A percentile compares a stretch with the other conserved stretches of the same genome.
Conservation (phyloP, 2,329 filamentous ascomycete genomes). For the Microcyclospora tardicrescens region DNA sequence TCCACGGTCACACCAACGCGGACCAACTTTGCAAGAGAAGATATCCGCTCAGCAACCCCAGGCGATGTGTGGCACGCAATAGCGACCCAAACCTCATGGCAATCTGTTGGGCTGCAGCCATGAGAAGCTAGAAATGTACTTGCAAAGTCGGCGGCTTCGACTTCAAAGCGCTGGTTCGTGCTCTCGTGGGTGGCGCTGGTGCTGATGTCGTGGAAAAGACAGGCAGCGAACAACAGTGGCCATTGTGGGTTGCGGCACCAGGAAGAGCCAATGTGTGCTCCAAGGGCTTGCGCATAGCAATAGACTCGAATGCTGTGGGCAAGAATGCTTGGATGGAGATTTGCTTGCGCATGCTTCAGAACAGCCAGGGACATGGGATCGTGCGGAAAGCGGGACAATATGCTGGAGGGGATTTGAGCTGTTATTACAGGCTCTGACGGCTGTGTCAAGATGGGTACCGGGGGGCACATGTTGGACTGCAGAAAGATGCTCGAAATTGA, state of each 20-base stretch:
- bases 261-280: slow-evolving; percentile 2
- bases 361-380: slow-evolving; percentile 8
- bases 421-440: too few species aligned
- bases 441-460: too few species aligned
- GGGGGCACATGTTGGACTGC: too few species aligned
- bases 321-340: slow-evolving; percentile 11
- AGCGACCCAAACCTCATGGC: slow-evolving; percentile 32
- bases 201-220: slow-evolving; percentile 26
- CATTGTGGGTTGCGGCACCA: slow-evolving; percentile 1
- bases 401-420: too few species aligned
- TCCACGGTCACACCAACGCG: slow-evolving; percentile 28
- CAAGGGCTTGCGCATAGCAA: slow-evolving; percentile 8
- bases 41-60: slow-evolving; percentile 32
- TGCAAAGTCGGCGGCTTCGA: slow-evolving; percentile 33
- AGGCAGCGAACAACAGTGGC: slow-evolving; percentile 11
- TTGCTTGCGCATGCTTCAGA: slow-evolving; percentile 1
- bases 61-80: slow-evolving; percentile 34
- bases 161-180: slow-evolving; percentile 28
- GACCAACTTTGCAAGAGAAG: slow-evolving; percentile 26
- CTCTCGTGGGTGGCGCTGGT: slow-evolving; percentile 17
- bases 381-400: slow-evolving; percentile 5
- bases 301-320: slow-evolving; percentile 14
- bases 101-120: slow-evolving; percentile 15
- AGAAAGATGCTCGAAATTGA: too few species aligned
- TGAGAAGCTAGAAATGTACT: slow-evolving; percentile 19